These are phyloP conservation scores for Diphasiastrum complanatum DNA, from an alignment of 83 land plant genomes.

Conservation along the genomic window DNA sequence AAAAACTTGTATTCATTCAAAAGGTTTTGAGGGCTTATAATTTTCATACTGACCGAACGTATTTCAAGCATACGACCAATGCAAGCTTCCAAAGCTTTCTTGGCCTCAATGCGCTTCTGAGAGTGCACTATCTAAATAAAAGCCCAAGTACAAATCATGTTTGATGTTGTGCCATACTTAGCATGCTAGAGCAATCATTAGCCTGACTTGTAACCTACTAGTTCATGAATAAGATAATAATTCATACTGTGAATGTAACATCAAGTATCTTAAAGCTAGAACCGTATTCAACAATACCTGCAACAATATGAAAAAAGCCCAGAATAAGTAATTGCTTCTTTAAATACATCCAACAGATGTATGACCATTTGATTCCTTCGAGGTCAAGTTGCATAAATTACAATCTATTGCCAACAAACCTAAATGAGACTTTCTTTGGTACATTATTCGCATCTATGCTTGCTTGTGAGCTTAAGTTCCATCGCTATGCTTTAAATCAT, in stretches of 20 bases:
- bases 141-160: background rate
- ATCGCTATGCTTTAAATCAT: background rate
- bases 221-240: too few species aligned
- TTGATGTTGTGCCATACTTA: background rate
- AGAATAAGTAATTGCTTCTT: too few species aligned
- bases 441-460: background rate
- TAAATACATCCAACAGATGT: too few species aligned
- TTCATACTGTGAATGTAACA: too few species aligned
- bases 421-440: background rate
- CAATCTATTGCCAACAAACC: background rate
- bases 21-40: too few species aligned
- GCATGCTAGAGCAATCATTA: too few species aligned
- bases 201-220: too few species aligned
- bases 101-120: slow-evolving; percentile 35
- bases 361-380: background rate
- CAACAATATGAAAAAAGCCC: too few species aligned
- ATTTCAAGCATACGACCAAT: slow-evolving; percentile 38
- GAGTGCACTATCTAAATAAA: slow-evolving; percentile 36
- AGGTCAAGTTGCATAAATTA: background rate
- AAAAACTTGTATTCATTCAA: too few species aligned
- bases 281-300: too few species aligned
- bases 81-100: slow-evolving; percentile 30
- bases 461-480: background rate
- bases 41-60: too few species aligned
- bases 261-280: too few species aligned